A percentile compares a stretch with the other conserved stretches of the same genome.
phyloP scores from a whole-genome alignment of 2,329 filamentous ascomycete species.

The Septoria linicola region DNA sequence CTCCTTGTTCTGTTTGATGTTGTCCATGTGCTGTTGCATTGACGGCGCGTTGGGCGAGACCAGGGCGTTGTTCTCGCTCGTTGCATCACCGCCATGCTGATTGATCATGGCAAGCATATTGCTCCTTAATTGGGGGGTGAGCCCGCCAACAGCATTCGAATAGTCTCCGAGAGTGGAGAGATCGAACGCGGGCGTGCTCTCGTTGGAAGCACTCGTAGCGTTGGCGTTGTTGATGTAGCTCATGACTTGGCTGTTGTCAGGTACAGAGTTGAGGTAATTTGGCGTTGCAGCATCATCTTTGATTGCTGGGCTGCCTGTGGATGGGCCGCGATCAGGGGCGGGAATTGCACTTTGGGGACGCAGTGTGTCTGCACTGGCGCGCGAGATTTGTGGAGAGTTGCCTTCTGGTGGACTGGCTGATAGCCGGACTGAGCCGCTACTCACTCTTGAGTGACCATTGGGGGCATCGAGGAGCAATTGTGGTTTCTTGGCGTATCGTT shows the following conservation, averaged over 20 bases:
- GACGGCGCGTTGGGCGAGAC: slow-evolving; percentile 55
- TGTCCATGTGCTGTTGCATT: slow-evolving; percentile 55
- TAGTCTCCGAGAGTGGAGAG: slow-evolving; percentile 50
- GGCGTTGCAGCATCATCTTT: slow-evolving; percentile 45
- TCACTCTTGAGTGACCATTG: background rate
- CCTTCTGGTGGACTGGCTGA: slow-evolving; percentile 30
- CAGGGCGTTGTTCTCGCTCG: slow-evolving; percentile 55
- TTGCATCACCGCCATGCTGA: slow-evolving; percentile 44
- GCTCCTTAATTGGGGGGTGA: slow-evolving; percentile 50
- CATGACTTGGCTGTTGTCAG: slow-evolving; percentile 51
- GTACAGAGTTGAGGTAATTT: slow-evolving; percentile 36
- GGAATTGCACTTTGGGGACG: slow-evolving; percentile 20
- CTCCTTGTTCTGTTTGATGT: slow-evolving; percentile 66
- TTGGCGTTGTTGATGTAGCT: slow-evolving; percentile 51
- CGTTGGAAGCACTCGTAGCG: slow-evolving; percentile 38
- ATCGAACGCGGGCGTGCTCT: slow-evolving; percentile 44
- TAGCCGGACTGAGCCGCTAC: slow-evolving; percentile 28
- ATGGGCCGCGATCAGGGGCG: slow-evolving; percentile 2
- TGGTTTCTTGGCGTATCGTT: slow-evolving; percentile 32
- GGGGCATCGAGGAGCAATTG: slow-evolving; percentile 34
- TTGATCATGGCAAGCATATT: slow-evolving; percentile 50
- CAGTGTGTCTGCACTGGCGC: slow-evolving; percentile 22
- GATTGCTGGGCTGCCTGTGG: slow-evolving; percentile 35
- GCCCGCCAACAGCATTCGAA: slow-evolving; percentile 47
- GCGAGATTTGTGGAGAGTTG: slow-evolving; percentile 21